Conservation (phyloP, 345 rosid species). For the Eutrema yunnanense region DNA sequence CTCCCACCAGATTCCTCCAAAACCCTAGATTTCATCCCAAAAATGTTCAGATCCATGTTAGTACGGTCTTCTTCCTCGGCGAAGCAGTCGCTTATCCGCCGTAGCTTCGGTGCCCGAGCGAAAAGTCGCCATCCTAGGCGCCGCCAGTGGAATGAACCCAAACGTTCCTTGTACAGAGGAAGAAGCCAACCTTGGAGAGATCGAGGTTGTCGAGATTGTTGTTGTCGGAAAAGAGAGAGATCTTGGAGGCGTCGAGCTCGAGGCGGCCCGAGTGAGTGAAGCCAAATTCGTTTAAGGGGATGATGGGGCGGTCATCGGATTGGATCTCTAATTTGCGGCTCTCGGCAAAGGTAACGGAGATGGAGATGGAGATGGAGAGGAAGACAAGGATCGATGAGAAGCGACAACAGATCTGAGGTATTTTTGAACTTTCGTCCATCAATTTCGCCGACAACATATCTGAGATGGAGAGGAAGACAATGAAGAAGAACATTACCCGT, state of each 20-base stretch:
- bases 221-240: constrained; percentile 38
- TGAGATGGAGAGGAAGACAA: too few relatives aligned
- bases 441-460: too few relatives aligned
- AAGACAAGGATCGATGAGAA: constrained; percentile 1
- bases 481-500: too few relatives aligned
- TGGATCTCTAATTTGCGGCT: constrained; percentile 70
- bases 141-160: constrained; percentile 39
- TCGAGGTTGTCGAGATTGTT: constrained; percentile 50
- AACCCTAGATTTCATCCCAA: too few relatives aligned
- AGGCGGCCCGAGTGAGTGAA: constrained; percentile 83
- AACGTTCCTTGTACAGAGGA: constrained; percentile 82
- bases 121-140: too few relatives aligned
- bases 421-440: too few relatives aligned
- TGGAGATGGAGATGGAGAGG: constrained; percentile 15
- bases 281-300: constrained; percentile 83
- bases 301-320: constrained; percentile 58
- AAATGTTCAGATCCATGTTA: too few relatives aligned
- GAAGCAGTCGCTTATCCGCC: too few relatives aligned
- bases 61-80: too few relatives aligned
- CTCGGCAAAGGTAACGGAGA: constrained; percentile 46
- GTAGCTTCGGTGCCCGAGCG: too few relatives aligned
- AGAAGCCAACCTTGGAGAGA: constrained; percentile 71
- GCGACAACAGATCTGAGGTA: neutral
- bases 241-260: constrained; percentile 59
- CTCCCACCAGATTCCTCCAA: too few relatives aligned